Percentiles rank a stretch among this genome's conserved stretches.
Conservation (phyloP, 2,329 filamentous ascomycete species). For the Aspergillus costaricaensis region DNA sequence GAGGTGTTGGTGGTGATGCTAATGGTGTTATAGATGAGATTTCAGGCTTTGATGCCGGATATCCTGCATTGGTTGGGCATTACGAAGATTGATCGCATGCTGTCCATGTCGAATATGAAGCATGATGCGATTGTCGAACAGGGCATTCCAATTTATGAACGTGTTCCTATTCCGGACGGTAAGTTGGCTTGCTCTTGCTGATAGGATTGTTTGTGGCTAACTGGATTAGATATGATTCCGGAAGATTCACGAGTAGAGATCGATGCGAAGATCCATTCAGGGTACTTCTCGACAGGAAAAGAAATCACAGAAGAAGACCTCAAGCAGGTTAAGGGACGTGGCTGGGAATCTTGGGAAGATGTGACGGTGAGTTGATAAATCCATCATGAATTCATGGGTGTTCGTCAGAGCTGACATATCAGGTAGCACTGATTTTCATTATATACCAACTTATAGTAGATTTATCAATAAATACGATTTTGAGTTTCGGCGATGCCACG, state of each 20-base stretch:
- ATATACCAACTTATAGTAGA: no score
- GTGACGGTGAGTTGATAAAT: slow-evolving; percentile 31
- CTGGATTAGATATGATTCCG: slow-evolving; percentile 72
- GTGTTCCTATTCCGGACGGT: slow-evolving; percentile 80
- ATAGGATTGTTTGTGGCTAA: neutral
- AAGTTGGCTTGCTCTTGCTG: neutral
- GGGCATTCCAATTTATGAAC: slow-evolving; percentile 74
- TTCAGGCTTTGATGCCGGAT: slow-evolving; percentile 97
- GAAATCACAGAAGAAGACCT: slow-evolving; percentile 86
- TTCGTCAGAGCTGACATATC: neutral
- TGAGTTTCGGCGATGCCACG: neutral
- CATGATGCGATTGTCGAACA: slow-evolving; percentile 54
- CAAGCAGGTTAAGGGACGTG: slow-evolving; percentile 79
- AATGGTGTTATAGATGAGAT: slow-evolving; percentile 70
- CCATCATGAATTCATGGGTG: no score
- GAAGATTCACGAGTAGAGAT: slow-evolving; percentile 97
- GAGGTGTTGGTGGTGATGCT: slow-evolving; percentile 5
- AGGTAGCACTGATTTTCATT: neutral
- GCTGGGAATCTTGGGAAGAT: slow-evolving; percentile 74
- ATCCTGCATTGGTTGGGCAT: slow-evolving; percentile 98
- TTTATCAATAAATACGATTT: neutral
- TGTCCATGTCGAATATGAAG: slow-evolving; percentile 89
- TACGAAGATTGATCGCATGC: slow-evolving; percentile 96
- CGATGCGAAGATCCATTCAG: slow-evolving; percentile 96
- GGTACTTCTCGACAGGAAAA: slow-evolving; percentile 83